Evolutionary conservation across 208 protist genomes (phyloP).

Genomic region (Acanthamoeba triangularis): DNA sequence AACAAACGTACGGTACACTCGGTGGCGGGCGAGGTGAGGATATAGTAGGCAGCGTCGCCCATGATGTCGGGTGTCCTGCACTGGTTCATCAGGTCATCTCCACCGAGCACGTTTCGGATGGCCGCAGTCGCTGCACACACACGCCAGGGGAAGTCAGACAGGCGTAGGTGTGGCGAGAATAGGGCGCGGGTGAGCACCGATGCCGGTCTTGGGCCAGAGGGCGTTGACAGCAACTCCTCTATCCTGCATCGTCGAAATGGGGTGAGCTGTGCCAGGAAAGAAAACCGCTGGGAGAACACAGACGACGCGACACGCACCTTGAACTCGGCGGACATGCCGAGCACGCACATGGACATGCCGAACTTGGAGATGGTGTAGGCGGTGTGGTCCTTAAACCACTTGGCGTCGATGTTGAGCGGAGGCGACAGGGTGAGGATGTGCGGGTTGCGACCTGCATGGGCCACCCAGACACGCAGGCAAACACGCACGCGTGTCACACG

Average conservation of each 20-base stretch:
- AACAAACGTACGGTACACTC: conserved; percentile 53
- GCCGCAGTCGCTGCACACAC: conserved; percentile 67
- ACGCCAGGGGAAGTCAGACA: neutral
- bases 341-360: conserved; percentile 90
- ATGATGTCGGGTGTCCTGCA: conserved; percentile 88
- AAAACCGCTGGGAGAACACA: neutral
- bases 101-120: conserved; percentile 79
- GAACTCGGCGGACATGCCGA: conserved; percentile 90
- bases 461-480: neutral
- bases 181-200: conserved; percentile 79
- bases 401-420: conserved; percentile 88
- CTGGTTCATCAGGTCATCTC: conserved; percentile 77
- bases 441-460: conserved; percentile 65
- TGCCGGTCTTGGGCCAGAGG: conserved; percentile 90
- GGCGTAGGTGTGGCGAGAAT: neutral
- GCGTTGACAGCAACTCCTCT: conserved; percentile 84
- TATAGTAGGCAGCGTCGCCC: conserved; percentile 86
- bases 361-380: conserved; percentile 92
- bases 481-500: neutral
- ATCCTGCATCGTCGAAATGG: neutral
- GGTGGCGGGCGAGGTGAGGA: conserved; percentile 81
- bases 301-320: conserved; percentile 7
- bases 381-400: conserved; percentile 88
- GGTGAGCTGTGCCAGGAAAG: neutral
- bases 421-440: conserved; percentile 91